These are phyloP conservation scores for Sherardia arvensis DNA, from an alignment of 257 asterid species.

Conservation along the genomic window DNA sequence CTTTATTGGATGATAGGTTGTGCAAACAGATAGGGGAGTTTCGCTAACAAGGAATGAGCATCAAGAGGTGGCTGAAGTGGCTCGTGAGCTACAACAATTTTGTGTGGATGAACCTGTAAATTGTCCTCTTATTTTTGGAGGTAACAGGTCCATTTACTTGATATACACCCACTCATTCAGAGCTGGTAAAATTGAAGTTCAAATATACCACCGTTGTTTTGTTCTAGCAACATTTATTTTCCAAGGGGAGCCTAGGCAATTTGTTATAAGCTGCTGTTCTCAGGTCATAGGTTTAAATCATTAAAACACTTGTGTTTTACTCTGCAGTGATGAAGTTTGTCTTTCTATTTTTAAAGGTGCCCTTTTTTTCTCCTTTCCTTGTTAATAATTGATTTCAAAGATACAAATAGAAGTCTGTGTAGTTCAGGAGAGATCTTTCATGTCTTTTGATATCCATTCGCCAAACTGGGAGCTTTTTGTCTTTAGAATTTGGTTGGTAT, in stretches of 20 bases:
- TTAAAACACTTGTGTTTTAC: no score
- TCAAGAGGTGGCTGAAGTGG: slow-evolving; percentile 58
- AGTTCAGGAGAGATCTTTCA: no score
- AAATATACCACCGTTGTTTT: not conserved
- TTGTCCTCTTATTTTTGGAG: slow-evolving; percentile 92
- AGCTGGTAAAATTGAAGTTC: not conserved
- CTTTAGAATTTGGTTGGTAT: not conserved
- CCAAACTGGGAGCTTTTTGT: not conserved
- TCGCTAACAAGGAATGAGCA: slow-evolving; percentile 47
- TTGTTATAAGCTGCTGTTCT: not conserved
- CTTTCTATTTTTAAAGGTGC: no score
- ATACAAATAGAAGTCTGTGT: no score
- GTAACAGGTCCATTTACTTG: slow-evolving; percentile 21
- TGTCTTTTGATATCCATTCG: not conserved
- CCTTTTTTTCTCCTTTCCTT: no score
- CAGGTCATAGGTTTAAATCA: no score
- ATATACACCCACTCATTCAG: not conserved
- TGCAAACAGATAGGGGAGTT: slow-evolving; percentile 71
- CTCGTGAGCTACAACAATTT: slow-evolving; percentile 40
- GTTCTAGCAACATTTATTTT: not conserved
- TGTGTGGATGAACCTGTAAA: slow-evolving; percentile 74
- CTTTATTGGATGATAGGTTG: slow-evolving; percentile 30
- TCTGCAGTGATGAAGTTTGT: no score
- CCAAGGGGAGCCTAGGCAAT: not conserved
- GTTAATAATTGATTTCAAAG: no score